Evolutionary conservation across 2,329 filamentous ascomycete genomes (phyloP), one percentile per base, ranked within the genome.

Genomic region (Hypoxylon sp.): DNA sequence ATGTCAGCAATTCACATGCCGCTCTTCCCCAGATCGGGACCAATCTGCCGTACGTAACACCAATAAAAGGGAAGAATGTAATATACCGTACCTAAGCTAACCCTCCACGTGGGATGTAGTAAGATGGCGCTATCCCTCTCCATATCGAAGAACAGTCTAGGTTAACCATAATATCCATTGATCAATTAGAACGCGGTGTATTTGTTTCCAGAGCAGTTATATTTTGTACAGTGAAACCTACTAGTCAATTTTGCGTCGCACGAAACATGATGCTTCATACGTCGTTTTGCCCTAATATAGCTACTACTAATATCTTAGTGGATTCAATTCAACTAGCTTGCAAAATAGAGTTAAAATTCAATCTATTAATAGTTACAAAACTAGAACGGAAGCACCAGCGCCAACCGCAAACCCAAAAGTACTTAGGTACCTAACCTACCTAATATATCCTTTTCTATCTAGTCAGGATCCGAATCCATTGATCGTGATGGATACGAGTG

Each of bases 1-100:
- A 22, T 55, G 53, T 59, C 50, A 67, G 57, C 63, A 57, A 44
- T 50, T 59, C 53, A 60, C 59, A 67, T 59, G 48, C 26, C 26
- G 29, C 52, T 63, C 17, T 54, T 39, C 59, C 64, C 59, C 53
- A 51, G 58, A 67, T 63, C 59, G 59, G 46, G 54, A 55, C 13
- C n/a, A 46, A 51, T 63, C 47, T 59, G 48, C 54, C 46, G 58
- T 57, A 63, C 17, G 17, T 44, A 14, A 11, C 47, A 48, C 59
- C 54, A 63, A 63, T 63, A 29, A 19, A 52, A 53, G 26, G 31
- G 17, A 46, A 44, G 50, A 22, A 26, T 24, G 5, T 17, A 37
- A 37, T 14, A 8, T 37, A 50, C 33, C n/a, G 22, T 48, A 22
- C 19, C 19, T 22, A 59, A 65, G 54, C 48, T 19, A 22, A 39